Conservation (phyloP, 2,329 filamentous ascomycete species). For the Blastomyces parvus region DNA sequence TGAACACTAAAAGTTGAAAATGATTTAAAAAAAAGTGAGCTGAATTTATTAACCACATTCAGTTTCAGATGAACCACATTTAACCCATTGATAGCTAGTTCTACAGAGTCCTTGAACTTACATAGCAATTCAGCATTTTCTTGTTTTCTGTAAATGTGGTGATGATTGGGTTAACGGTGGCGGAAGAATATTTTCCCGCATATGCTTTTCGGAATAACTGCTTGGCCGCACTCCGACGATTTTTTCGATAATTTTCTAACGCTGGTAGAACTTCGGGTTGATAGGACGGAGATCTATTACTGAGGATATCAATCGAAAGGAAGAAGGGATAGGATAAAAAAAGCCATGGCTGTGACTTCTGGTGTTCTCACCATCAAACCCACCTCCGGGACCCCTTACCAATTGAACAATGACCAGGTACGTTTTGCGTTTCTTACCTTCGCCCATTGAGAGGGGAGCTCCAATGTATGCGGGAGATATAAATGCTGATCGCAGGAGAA, state of each 20-base stretch:
- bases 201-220: constrained; percentile 18
- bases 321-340: background rate
- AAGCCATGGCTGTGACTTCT: constrained; percentile 32
- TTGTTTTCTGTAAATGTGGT: too few relatives aligned
- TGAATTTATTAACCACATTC: too few relatives aligned
- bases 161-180: too few relatives aligned
- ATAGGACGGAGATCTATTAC: background rate
- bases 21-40: too few relatives aligned
- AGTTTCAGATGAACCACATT: too few relatives aligned
- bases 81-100: too few relatives aligned
- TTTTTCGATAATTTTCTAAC: constrained; percentile 26
- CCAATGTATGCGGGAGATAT: background rate
- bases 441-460: background rate
- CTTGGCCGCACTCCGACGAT: constrained; percentile 31
- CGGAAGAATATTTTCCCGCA: constrained; percentile 2
- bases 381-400: constrained; percentile 37
- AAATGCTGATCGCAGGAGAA: constrained; percentile 5
- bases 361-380: constrained; percentile 33
- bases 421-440: background rate
- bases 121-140: too few relatives aligned
- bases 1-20: too few relatives aligned
- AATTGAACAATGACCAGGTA: constrained; percentile 41
- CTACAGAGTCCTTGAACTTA: too few relatives aligned
- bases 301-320: constrained; percentile 14
- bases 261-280: background rate